These are phyloP conservation scores for Cadophora luteo-olivacea DNA, from an alignment of 2,329 filamentous ascomycete species.

Conservation along the genomic window DNA sequence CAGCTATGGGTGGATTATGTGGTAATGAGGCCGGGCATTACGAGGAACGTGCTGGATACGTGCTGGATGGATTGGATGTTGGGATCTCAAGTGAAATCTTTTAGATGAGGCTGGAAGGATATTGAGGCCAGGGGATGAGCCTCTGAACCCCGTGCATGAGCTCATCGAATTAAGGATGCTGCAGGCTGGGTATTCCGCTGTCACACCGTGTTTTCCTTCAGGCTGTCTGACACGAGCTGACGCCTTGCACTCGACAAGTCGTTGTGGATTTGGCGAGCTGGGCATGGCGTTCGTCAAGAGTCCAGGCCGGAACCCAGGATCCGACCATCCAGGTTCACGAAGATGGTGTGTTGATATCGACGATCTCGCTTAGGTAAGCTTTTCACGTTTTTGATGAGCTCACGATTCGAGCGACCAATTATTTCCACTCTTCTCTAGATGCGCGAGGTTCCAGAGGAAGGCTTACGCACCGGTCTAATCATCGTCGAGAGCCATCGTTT, in stretches of 20 bases:
- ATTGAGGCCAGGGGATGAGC: neutral
- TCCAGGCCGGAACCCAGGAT: neutral
- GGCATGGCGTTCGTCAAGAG: slow-evolving; percentile 5
- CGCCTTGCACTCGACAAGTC: slow-evolving; percentile 11
- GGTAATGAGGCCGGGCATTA: slow-evolving; percentile 15
- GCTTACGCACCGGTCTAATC: neutral
- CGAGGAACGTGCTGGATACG: slow-evolving; percentile 8
- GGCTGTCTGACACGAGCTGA: slow-evolving; percentile 1
- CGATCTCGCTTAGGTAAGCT: slow-evolving; percentile 6
- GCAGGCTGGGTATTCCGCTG: neutral
- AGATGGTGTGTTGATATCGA: neutral
- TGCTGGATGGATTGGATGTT: slow-evolving; percentile 7
- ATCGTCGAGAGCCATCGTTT: neutral
- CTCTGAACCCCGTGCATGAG: slow-evolving; percentile 4
- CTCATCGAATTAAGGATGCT: neutral
- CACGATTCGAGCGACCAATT: neutral
- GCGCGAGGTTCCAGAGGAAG: neutral
- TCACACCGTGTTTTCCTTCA: slow-evolving; percentile 6
- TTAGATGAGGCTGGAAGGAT: neutral
- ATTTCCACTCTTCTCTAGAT: neutral
- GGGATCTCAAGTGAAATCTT: neutral
- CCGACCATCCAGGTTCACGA: neutral
- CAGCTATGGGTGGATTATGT: slow-evolving; percentile 12
- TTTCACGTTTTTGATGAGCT: neutral
- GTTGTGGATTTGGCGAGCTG: slow-evolving; percentile 15